phyloP scores from a whole-genome alignment of 257 asterid species.

The Linderniella brevidens region DNA sequence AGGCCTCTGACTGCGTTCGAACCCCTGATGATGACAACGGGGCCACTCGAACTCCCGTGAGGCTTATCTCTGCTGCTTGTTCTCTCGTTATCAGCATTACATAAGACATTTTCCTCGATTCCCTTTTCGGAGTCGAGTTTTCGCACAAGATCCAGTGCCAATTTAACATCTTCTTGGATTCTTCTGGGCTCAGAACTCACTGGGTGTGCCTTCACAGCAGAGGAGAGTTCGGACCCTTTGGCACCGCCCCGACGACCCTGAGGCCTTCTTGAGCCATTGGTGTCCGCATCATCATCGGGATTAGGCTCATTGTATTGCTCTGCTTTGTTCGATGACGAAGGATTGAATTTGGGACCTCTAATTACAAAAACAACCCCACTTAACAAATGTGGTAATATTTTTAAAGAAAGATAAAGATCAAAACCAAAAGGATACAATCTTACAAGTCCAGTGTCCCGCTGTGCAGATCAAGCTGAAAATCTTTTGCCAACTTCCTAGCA shows the following conservation, averaged over 20 bases:
- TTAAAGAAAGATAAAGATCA: constrained; percentile 3
- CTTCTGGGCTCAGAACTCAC: constrained; percentile 65
- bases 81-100: constrained; percentile 70
- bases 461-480: constrained; percentile 82
- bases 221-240: constrained; percentile 43
- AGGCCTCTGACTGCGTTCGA: constrained; percentile 69
- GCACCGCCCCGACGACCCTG: constrained; percentile 40
- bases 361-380: constrained; percentile 13
- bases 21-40: constrained; percentile 74
- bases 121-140: constrained; percentile 83
- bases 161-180: constrained; percentile 66
- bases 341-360: constrained; percentile 70
- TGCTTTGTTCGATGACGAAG: constrained; percentile 34
- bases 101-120: constrained; percentile 69
- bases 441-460: constrained; percentile 80
- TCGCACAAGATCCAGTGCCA: constrained; percentile 61
- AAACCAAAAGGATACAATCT: constrained; percentile 13
- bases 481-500: constrained; percentile 65
- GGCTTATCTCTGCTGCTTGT: constrained; percentile 62
- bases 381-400: constrained; percentile 4
- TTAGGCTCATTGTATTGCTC: constrained; percentile 59
- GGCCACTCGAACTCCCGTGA: constrained; percentile 78
- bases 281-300: constrained; percentile 75
- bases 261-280: constrained; percentile 51
- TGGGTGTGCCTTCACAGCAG: constrained; percentile 83